A percentile compares a stretch with the other conserved stretches of the same genome.
phyloP scores from a whole-genome alignment of 1,284 basidiomycete species.

The Ustilago loliicola region DNA sequence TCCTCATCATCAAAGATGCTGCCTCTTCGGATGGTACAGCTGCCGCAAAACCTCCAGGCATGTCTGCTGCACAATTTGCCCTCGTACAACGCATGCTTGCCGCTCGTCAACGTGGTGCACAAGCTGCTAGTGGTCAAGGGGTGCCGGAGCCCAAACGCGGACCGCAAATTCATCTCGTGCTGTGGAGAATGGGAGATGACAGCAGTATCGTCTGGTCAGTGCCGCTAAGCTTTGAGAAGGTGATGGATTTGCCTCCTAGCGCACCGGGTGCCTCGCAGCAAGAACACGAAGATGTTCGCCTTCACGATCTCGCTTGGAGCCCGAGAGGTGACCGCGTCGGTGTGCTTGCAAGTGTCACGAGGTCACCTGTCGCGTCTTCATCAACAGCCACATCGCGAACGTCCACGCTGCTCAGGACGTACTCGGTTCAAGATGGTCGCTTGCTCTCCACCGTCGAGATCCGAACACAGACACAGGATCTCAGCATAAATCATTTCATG shows the following conservation, averaged over 20 bases:
- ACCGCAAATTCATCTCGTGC: slow-evolving; percentile 41
- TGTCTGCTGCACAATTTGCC: slow-evolving; percentile 50
- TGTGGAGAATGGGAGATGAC: slow-evolving; percentile 52
- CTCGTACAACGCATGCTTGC: slow-evolving; percentile 52
- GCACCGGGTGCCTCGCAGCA: slow-evolving; percentile 19
- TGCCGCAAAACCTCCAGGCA: slow-evolving; percentile 30
- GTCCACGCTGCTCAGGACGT: slow-evolving; percentile 26
- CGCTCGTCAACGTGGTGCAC: slow-evolving; percentile 41
- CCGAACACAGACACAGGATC: not conserved
- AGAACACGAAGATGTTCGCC: slow-evolving; percentile 43
- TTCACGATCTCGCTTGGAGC: slow-evolving; percentile 50
- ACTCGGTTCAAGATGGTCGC: slow-evolving; percentile 50
- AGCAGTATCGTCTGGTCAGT: slow-evolving; percentile 39
- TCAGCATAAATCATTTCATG: not conserved
- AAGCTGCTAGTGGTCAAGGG: slow-evolving; percentile 13
- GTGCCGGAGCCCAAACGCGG: slow-evolving; percentile 46
- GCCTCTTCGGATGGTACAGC: slow-evolving; percentile 15
- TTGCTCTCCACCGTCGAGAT: slow-evolving; percentile 38
- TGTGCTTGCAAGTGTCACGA: slow-evolving; percentile 26
- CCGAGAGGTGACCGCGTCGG: slow-evolving; percentile 47
- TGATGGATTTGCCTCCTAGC: slow-evolving; percentile 25
- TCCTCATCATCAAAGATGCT: slow-evolving; percentile 44
- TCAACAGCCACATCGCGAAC: slow-evolving; percentile 23
- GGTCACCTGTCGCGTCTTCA: slow-evolving; percentile 23
- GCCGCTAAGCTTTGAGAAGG: slow-evolving; percentile 33